These are phyloP conservation scores for Spinellus fusiger DNA, from an alignment of 192 early-diverging fungal species.

Conservation along the genomic window DNA sequence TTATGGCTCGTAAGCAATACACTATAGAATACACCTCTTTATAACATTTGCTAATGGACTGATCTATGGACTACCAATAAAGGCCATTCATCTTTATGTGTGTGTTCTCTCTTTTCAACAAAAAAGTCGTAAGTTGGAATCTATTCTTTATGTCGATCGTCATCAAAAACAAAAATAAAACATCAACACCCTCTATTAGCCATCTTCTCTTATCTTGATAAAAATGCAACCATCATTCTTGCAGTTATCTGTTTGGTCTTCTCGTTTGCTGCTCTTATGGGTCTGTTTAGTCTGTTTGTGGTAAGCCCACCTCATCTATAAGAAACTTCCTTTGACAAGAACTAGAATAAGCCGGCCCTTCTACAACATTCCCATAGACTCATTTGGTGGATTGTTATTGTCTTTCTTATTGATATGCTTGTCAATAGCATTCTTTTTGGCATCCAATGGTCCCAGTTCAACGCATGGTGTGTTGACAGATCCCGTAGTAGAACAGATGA, in stretches of 20 bases:
- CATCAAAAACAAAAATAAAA: background rate
- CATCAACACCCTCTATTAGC: conserved; percentile 13
- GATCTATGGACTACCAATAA: too few species aligned
- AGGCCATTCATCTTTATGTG: conserved; percentile 24
- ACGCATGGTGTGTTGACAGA: conserved; percentile 19
- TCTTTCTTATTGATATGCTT: conserved; percentile 21
- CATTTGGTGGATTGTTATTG: conserved; percentile 13
- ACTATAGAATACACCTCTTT: background rate
- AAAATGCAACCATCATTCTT: conserved; percentile 13
- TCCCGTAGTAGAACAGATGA: conserved; percentile 7
- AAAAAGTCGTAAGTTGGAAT: conserved; percentile 20
- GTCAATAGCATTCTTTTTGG: conserved; percentile 28
- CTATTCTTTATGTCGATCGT: background rate
- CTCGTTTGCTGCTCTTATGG: conserved; percentile 9
- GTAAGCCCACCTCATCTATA: conserved; percentile 6
- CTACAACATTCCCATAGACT: conserved; percentile 8
- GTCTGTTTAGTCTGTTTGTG: conserved; percentile 14
- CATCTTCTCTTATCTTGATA: conserved; percentile 27
- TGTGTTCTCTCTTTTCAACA: conserved; percentile 16
- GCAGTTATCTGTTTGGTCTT: conserved; percentile 24
- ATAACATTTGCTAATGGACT: background rate
- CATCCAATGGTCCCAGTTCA: conserved; percentile 9
- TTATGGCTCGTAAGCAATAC: conserved; percentile 26
- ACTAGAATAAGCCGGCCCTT: conserved; percentile 14
- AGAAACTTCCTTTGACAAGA: background rate